A percentile compares a stretch with the other conserved stretches of the same genome.
Evolutionary conservation across 176 grass and related monocot genomes (phyloP).

Genomic region (Paspalum notatum): DNA sequence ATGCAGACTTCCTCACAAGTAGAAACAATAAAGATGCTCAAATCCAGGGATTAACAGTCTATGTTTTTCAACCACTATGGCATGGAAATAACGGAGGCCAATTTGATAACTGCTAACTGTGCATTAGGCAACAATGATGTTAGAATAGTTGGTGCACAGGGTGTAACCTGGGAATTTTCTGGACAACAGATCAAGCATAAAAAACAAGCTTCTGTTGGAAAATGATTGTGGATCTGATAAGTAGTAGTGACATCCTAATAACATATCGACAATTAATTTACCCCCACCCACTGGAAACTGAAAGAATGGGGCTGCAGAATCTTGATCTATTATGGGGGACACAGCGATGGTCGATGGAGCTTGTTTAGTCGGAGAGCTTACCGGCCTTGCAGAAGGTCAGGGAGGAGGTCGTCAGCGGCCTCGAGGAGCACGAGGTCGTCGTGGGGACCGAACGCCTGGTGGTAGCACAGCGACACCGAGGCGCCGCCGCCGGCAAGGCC

Average conservation of each 20-base stretch:
- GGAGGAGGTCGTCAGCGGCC: conserved; percentile 65
- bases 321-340: conserved; percentile 16
- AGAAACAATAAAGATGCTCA: not conserved
- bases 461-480: conserved; percentile 74
- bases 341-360: too few species aligned
- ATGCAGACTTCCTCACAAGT: not conserved
- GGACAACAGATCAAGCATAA: not conserved
- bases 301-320: not conserved
- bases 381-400: conserved; percentile 69
- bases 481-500: conserved; percentile 45
- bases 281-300: not conserved
- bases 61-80: not conserved
- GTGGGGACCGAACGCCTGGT: conserved; percentile 69
- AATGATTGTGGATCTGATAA: not conserved
- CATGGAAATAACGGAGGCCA: not conserved
- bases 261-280: not conserved
- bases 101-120: not conserved
- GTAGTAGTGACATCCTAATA: not conserved
- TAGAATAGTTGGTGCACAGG: not conserved
- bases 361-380: conserved; percentile 32
- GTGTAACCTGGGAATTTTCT: not conserved
- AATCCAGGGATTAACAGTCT: not conserved
- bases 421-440: conserved; percentile 83
- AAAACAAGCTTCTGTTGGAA: not conserved
- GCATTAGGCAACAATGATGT: not conserved